Conservation (phyloP, 208 protist genomes). For the Giardia duodenalis region DNA sequence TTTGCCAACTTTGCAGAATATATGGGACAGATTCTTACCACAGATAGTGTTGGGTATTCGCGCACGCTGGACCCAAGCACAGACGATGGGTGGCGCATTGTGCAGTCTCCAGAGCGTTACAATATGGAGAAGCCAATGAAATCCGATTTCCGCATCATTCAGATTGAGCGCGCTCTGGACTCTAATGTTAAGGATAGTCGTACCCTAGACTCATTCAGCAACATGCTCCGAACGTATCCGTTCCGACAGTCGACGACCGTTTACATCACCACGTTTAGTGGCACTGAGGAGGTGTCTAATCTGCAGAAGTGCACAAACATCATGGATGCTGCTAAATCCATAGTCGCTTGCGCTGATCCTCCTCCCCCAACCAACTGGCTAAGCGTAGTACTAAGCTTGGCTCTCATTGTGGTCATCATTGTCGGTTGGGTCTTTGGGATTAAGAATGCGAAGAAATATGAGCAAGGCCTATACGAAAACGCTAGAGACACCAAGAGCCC, state of each 20-base stretch:
- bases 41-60: neutral
- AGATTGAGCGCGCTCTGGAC: constrained; percentile 3
- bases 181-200: neutral
- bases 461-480: too few relatives aligned
- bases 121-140: neutral
- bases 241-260: neutral
- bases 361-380: constrained; percentile 5
- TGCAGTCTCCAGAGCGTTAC: neutral
- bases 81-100: neutral
- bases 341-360: neutral
- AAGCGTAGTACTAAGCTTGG: neutral
- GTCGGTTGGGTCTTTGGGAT: neutral
- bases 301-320: neutral
- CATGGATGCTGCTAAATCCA: neutral
- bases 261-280: neutral
- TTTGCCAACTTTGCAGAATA: neutral
- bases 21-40: neutral
- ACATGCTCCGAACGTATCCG: neutral
- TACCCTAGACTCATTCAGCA: neutral
- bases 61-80: too few relatives aligned
- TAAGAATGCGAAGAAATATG: neutral
- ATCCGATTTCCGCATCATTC: constrained; percentile 1
- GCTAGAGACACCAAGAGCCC: too few relatives aligned
- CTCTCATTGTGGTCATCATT: neutral
- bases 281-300: neutral